Percentiles rank a stretch among this genome's conserved stretches.
Conservation (phyloP, 306 rosid genomes). For the Dalbergia cochinchinensis region DNA sequence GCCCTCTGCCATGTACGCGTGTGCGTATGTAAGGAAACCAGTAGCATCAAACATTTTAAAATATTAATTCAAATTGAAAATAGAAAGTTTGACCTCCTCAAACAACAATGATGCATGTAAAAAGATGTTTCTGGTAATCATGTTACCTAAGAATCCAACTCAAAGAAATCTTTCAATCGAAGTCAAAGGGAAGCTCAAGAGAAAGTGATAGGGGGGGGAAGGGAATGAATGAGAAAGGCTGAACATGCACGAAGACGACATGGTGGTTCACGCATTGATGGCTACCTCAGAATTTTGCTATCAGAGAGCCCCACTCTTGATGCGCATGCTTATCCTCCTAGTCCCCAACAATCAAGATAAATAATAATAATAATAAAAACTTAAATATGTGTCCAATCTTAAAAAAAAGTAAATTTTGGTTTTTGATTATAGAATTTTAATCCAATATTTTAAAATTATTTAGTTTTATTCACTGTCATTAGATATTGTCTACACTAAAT, state of each 20-base stretch:
- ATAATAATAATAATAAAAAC: background rate
- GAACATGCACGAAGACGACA: slow-evolving; percentile 40
- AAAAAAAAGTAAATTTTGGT: too few relatives aligned
- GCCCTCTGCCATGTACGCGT: background rate
- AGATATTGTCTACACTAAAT: too few relatives aligned
- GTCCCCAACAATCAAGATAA: slow-evolving; percentile 26
- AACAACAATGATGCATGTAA: slow-evolving; percentile 45
- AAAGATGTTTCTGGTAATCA: slow-evolving; percentile 44
- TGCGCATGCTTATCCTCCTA: slow-evolving; percentile 58
- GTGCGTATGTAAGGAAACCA: background rate
- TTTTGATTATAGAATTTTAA: too few relatives aligned
- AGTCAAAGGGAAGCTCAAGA: slow-evolving; percentile 47
- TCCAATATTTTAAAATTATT: too few relatives aligned
- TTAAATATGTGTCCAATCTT: background rate
- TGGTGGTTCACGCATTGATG: slow-evolving; percentile 44
- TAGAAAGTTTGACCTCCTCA: slow-evolving; percentile 45
- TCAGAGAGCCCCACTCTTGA: slow-evolving; percentile 51
- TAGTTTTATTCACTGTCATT: too few relatives aligned
- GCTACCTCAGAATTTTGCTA: slow-evolving; percentile 26
- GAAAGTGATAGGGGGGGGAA: slow-evolving; percentile 34
- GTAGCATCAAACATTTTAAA: background rate
- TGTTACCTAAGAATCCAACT: slow-evolving; percentile 34
- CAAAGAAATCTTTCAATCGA: slow-evolving; percentile 27
- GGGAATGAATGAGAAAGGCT: slow-evolving; percentile 35
- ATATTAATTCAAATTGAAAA: slow-evolving; percentile 16